Conservation (phyloP, 164 flowering plant genomes). For the Sedum album region DNA sequence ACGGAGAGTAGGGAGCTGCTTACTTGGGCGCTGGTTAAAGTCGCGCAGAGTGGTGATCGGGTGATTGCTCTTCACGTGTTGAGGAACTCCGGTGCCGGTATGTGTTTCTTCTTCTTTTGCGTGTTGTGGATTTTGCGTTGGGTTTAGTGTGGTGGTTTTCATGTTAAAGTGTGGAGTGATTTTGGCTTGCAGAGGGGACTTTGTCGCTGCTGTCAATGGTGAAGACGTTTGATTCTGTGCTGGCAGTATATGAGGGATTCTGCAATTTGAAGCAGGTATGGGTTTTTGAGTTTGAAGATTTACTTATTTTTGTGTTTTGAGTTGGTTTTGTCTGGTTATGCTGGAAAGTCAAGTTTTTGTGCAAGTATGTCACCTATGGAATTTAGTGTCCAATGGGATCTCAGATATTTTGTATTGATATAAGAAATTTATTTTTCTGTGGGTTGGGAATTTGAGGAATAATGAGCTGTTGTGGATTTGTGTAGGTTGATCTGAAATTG, state of each 20-base stretch:
- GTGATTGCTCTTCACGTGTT: constrained; percentile 38
- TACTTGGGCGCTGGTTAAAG: constrained; percentile 42
- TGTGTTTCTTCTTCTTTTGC: neutral
- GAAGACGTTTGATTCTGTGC: no score
- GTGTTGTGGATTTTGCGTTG: no score
- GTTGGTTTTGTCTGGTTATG: neutral
- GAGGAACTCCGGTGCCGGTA: constrained; percentile 1
- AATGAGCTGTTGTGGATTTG: no score
- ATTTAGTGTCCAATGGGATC: neutral
- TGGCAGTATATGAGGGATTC: no score
- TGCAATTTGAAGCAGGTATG: constrained; percentile 39
- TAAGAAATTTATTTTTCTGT: no score
- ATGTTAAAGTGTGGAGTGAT: constrained; percentile 5
- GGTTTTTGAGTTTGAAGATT: no score
- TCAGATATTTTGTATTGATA: no score
- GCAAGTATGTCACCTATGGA: neutral
- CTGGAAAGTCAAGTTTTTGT: neutral
- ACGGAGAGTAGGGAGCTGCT: constrained; percentile 27
- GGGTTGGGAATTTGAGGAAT: no score
- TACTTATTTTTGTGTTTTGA: neutral
- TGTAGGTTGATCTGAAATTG: no score
- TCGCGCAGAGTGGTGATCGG: constrained; percentile 31
- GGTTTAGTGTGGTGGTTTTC: neutral
- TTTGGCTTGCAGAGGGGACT: constrained; percentile 14
- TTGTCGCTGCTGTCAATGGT: constrained; percentile 30